Base-by-base conservation (phyloP, 768 basidiomycete genomes). In the Termitomyces sp. region DNA sequence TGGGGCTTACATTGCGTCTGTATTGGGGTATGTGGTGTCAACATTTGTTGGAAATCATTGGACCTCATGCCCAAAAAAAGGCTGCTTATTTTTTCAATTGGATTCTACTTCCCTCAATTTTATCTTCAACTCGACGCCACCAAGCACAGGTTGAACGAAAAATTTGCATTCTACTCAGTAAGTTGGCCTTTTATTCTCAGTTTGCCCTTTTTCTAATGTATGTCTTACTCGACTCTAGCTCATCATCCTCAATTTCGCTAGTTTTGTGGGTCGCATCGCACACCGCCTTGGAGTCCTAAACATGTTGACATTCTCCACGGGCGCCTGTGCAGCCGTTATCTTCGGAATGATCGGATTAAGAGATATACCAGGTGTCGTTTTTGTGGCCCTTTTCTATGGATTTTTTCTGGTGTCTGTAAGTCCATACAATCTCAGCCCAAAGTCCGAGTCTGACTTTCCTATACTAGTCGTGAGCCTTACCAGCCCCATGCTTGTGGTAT, bases 341-440 rank as follows among this genome's bases (percentile, higher is more conserved):
- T 74, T 76, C 50, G 66, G 67, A 2, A 69, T 79, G 64, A 66
- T 74, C 26, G 73, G 66, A 6, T 58, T 75, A 43, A 70, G 64
- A 26, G 63, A 57, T 27, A 59, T 69, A 10, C 67, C 64, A 0
- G 67, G 72, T 29, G 65, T 73, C n/a, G 65, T 72, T 27, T 59
- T 70, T 9, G 69, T 80, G 43, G 68, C 72, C 6, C 58, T 77
- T 6, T 57, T 79, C 4, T 79, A 72, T 56, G 78, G 78, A 1
- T 73, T 76, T 54, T 75, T 72, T 18, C 73, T 6, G 75, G 74
- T 4, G 68, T 67, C 31, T 68, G 64, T 58, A 51, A 46, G 59
- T 56, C 34, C 46, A 16, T 24, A 12, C 13, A 36, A 48, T n/a
- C 18, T 43, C 5, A 22, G 20, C 34, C 5, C 37, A 1, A n/a